A percentile compares a stretch with the other conserved stretches of the same genome.
These are phyloP conservation scores for Sporothrix variecibatus DNA, from an alignment of 2,329 filamentous ascomycete genomes.

Conservation along the genomic window DNA sequence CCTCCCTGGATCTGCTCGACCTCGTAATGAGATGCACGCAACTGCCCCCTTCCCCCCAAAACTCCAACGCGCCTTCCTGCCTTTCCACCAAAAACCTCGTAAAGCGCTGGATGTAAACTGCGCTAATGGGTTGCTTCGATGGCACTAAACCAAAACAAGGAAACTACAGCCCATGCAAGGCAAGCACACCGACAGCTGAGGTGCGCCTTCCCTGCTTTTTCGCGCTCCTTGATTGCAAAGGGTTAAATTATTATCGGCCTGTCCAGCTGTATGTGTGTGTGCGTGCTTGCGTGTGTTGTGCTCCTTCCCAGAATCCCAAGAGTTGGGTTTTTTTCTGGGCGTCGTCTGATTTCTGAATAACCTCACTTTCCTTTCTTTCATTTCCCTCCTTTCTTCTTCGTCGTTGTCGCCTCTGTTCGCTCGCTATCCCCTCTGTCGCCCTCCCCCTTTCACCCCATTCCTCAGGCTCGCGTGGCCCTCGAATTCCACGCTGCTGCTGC, in stretches of 20 bases:
- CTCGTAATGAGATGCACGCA: conserved; percentile 18
- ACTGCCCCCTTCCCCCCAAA: not conserved
- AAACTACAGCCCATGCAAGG: conserved; percentile 25
- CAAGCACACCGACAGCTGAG: conserved; percentile 28
- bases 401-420: not conserved
- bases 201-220: conserved; percentile 29
- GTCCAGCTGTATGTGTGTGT: not conserved
- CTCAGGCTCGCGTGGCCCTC: conserved; percentile 16
- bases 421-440: not conserved
- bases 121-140: conserved; percentile 18
- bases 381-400: not conserved
- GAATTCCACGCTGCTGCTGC: not conserved
- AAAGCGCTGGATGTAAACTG: conserved; percentile 25
- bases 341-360: conserved; percentile 22
- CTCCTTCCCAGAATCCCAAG: conserved; percentile 13
- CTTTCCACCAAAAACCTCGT: conserved; percentile 17
- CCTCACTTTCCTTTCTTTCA: conserved; percentile 13
- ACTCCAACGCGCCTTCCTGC: not conserved
- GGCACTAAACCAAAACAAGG: conserved; percentile 28
- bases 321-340: not conserved
- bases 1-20: not conserved
- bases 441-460: not conserved
- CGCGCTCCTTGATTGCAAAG: not conserved
- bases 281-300: not conserved
- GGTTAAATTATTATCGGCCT: conserved; percentile 7